Base-by-base conservation (phyloP, 78 protist species). In the Chrysochromulina tobinii region DNA sequence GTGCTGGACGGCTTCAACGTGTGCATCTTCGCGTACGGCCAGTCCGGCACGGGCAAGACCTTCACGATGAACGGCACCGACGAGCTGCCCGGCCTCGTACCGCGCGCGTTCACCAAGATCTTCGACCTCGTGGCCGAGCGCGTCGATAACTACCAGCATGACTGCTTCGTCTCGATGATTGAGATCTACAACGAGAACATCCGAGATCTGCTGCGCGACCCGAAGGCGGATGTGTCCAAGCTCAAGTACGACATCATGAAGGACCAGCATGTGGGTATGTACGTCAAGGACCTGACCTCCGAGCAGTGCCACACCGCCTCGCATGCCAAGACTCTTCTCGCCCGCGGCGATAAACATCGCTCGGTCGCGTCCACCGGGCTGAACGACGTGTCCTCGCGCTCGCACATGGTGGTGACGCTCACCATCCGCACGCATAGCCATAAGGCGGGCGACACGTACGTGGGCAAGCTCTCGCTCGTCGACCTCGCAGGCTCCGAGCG, bases 401-500 rank as follows among this genome's bases (percentile, higher is more conserved):
- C 96, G n/a, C 96, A 94, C 81, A 94, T 93, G n/a, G 67, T 94
- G 55, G 83, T 93, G 8, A 93, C 91, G 77, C 18, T 72, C 55
- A 9, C 6, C 55, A 3, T 23, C 25, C 54, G 55, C 18, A 38
- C 55, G 81, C 15, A 11, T 7, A n/a, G 38, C 81, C n/a, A 51
- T 38, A 21, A 17, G 6, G 4, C 91, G 2, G 88, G 12, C 20
- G 64, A 58, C 20, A 0, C 3, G 27, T 9, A 0, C 55, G 61
- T 8, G 38, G 88, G 81, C 25, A 95, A 94, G 67, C 94, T 95
- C 51, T 57, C 84, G 27, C 92, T 97, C 75, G 90, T 96, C 57
- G 99, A 97, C 88, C 92, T 97, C 4, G 99, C 99, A 7, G 99
- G 99, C 18, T 95, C 96, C 1, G 98, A 97, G 79, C 69, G 54